These are phyloP conservation scores for Fonsecaea multimorphosa DNA, from an alignment of 2,329 filamentous ascomycete genomes.

Conservation along the genomic window DNA sequence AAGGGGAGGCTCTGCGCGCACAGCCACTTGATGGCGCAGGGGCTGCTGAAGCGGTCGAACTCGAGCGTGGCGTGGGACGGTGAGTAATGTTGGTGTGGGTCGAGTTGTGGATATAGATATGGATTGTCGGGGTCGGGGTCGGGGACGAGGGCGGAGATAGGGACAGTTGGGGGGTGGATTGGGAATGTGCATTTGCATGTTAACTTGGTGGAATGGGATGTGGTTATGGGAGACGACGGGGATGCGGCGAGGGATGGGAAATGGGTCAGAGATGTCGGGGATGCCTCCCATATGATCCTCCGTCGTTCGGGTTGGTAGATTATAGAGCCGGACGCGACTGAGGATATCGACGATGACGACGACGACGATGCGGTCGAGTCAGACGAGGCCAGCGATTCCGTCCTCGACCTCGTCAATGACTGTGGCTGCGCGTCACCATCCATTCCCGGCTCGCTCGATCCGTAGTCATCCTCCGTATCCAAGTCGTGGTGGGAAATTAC, in stretches of 20 bases:
- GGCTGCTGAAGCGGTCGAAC: conserved; percentile 27
- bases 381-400: conserved; percentile 21
- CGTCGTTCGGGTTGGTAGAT: conserved; percentile 29
- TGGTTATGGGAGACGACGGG: too few species aligned
- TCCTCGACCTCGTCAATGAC: conserved; percentile 7
- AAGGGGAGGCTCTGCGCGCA: conserved; percentile 26
- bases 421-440: conserved; percentile 6
- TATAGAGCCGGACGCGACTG: conserved; percentile 20
- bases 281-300: conserved; percentile 32
- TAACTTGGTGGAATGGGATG: too few species aligned
- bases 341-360: background rate
- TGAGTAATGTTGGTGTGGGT: too few species aligned
- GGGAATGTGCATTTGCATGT: too few species aligned
- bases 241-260: too few species aligned
- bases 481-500: background rate
- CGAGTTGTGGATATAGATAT: too few species aligned
- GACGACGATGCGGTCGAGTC: conserved; percentile 8
- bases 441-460: background rate
- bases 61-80: conserved; percentile 8
- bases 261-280: too few species aligned
- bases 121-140: too few species aligned
- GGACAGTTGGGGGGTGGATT: too few species aligned
- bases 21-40: conserved; percentile 32
- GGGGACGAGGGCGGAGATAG: too few species aligned
- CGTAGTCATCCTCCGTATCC: background rate